Evolutionary conservation across 345 rosid species (phyloP), one percentile per base, ranked within the genome.

Genomic region (Eucalyptus curtisii): DNA sequence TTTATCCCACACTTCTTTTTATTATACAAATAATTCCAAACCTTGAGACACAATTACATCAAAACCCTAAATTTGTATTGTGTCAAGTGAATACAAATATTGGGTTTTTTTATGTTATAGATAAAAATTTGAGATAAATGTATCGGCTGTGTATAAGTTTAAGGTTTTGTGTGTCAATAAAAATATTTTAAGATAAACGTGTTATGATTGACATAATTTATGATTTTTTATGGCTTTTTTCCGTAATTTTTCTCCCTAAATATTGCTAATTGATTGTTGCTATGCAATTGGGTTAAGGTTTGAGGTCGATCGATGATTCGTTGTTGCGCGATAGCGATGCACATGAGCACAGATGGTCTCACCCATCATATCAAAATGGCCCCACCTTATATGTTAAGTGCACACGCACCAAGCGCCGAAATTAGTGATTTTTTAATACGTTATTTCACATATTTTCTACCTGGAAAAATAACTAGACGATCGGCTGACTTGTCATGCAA

Each of bases 31-130:
- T 52, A 52, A 52, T 52, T 52, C 0, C 4, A 22, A 55, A 20
- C n/a, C n/a, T n/a, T n/a, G n/a, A n/a, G 5, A 53, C 0, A 8
- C 20, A 53, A 22, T 53, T 53, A 53, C 22, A 50, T 50, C 22
- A 4, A 52, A 17, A 52, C 2, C 55, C 0, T 52, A 7, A 52
- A 52, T 52, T 52, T 19, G 10, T 52, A 19, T 52, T 3, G 24
- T 19, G 10, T 52, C 2, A 2, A 0, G 2, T 17, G 10, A 52
- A 0, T 52, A 52, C 4, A 1, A 52, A 2, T 17, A n/a, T n/a
- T n/a, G n/a, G n/a, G n/a, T n/a, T n/a, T 52, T 52, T 52, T 52
- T 52, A 52, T 19, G 25, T 52, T 7, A 52, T 19, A 16, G 16
- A 50, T 16, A 49, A 17, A 53, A 20, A 2, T 53, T 53, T 0